Percentiles rank a stretch among this genome's conserved stretches.
These are phyloP conservation scores for Scheffersomyces lignicola DNA, from an alignment of 1,139 yeast genomes.

Conservation along the genomic window DNA sequence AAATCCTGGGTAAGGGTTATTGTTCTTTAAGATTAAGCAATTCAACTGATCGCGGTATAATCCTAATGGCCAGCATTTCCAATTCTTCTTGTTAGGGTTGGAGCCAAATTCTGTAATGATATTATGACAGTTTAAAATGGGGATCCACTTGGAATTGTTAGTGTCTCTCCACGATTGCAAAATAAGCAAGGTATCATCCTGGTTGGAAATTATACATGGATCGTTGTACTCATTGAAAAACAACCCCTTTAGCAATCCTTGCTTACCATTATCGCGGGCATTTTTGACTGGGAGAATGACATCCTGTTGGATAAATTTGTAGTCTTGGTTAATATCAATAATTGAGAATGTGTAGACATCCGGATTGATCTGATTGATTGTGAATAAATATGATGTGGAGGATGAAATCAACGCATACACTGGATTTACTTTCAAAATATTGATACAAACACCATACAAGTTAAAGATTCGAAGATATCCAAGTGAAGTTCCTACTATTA, in stretches of 20 bases:
- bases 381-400: conserved; percentile 29
- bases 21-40: conserved; percentile 73
- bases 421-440: conserved; percentile 40
- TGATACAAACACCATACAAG: conserved; percentile 41
- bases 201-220: conserved; percentile 78
- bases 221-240: conserved; percentile 85
- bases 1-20: conserved; percentile 53
- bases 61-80: conserved; percentile 89
- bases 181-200: conserved; percentile 66
- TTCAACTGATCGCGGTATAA: conserved; percentile 64
- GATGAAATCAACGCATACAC: conserved; percentile 40
- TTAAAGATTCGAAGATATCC: conserved; percentile 46
- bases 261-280: conserved; percentile 1
- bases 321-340: conserved; percentile 36
- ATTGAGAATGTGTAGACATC: conserved; percentile 38
- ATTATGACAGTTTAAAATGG: conserved; percentile 67
- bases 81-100: conserved; percentile 46
- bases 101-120: conserved; percentile 56
- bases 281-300: conserved; percentile 36
- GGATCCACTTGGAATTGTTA: conserved; percentile 83
- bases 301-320: conserved; percentile 42
- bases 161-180: conserved; percentile 78
- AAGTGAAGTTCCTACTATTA: conserved; percentile 41
- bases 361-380: conserved; percentile 30
- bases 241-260: conserved; percentile 54